A percentile compares a stretch with the other conserved stretches of the same genome.
Conservation (phyloP, 306 rosid species). For the Hylodesmum podocarpum region DNA sequence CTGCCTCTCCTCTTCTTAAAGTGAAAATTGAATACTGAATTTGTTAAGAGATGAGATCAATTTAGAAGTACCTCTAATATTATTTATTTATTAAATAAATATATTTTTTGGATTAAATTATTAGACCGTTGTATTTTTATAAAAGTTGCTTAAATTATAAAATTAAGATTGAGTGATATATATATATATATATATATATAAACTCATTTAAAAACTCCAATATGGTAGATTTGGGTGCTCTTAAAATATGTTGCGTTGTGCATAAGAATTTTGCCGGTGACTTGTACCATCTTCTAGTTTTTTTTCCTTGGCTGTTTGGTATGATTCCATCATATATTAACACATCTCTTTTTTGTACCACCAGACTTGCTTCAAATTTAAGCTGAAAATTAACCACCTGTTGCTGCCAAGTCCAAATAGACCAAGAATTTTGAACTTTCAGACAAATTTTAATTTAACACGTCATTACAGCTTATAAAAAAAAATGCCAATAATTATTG, state of each 20-base stretch:
- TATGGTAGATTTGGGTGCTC: too few species aligned
- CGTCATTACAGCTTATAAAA: not conserved
- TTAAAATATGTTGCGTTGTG: not conserved
- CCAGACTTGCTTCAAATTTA: not conserved
- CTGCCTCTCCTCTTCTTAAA: too few species aligned
- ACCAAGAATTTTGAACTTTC: not conserved
- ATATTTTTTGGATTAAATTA: too few species aligned
- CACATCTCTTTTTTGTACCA: not conserved
- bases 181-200: too few species aligned
- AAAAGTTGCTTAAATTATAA: too few species aligned
- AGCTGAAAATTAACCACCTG: not conserved
- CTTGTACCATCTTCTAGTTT: not conserved
- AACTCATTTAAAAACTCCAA: too few species aligned
- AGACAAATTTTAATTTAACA: not conserved
- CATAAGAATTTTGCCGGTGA: not conserved
- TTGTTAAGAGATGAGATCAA: too few species aligned
- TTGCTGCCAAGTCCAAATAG: not conserved
- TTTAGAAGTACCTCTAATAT: too few species aligned
- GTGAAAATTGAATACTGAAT: too few species aligned
- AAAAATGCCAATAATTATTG: not conserved
- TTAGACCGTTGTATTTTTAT: too few species aligned
- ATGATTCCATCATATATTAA: not conserved
- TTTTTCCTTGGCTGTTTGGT: not conserved
- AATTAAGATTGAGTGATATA: too few species aligned
- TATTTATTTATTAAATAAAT: too few species aligned